Percentiles rank a stretch among this genome's conserved stretches.
phyloP scores from a whole-genome alignment of 306 rosid genomes.

The Citrullus mucosospermus region DNA sequence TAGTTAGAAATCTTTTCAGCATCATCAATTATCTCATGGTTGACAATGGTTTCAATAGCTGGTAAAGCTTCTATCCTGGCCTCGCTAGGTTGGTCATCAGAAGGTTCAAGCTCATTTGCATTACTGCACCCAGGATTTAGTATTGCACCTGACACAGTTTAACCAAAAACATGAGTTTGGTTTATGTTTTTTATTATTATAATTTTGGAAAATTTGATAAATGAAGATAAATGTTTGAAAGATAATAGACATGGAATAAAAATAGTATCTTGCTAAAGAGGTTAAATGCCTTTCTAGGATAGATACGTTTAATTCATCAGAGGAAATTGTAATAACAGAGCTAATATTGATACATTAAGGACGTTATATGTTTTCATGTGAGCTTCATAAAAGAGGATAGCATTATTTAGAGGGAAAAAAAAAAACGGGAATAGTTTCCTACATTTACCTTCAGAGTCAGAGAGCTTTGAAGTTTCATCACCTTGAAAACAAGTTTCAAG shows the following conservation, averaged over 20 bases:
- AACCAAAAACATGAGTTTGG: constrained; percentile 1
- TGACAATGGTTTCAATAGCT: neutral
- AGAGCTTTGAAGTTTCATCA: constrained; percentile 9
- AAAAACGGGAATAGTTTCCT: neutral
- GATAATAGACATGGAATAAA: neutral
- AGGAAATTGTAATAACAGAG: neutral
- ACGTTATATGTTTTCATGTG: neutral
- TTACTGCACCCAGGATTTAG: constrained; percentile 1
- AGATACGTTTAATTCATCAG: neutral
- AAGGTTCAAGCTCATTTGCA: neutral
- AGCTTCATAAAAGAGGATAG: neutral
- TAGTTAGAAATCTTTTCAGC: constrained; percentile 5
- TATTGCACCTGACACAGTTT: constrained; percentile 18
- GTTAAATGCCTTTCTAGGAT: neutral
- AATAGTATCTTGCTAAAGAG: neutral
- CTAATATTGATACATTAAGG: neutral
- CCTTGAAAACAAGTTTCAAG: constrained; percentile 23
- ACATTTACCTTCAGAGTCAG: constrained; percentile 38
- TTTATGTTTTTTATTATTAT: neutral
- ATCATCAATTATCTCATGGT: constrained; percentile 12
- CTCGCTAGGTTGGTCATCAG: neutral
- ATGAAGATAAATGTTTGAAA: neutral
- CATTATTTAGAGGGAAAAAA: neutral
- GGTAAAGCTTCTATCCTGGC: neutral
- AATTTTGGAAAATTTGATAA: neutral